Evolutionary conservation across 768 basidiomycete species (phyloP), one percentile per base, ranked within the genome.

Genomic region (Podaxis pistillaris): DNA sequence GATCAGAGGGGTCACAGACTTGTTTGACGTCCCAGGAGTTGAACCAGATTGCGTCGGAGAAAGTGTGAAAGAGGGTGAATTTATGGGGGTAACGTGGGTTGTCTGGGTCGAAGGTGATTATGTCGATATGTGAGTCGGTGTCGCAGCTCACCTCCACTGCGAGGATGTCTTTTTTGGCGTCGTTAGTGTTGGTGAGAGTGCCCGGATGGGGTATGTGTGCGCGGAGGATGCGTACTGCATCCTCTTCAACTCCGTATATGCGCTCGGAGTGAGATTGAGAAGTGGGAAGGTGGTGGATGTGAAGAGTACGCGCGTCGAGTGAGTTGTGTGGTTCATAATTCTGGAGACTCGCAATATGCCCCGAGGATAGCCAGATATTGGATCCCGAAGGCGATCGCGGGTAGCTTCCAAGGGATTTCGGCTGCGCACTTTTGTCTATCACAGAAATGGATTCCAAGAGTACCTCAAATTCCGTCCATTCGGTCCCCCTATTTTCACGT

Each of bases 91-190:
- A 38, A 5, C 57, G 59, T 11, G 58, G 63, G 0, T 50, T 64
- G 4, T 63, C 60, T 1, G 19, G 15, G 19, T 22, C 19, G 17
- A 8, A 19, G 17, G 75, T 67, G 7, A 75, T 69, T 15, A 73
- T 68, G 33, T 72, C 73, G 19, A 79, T 75, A 57, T 78, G 75
- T 0, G 78, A 79, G 53, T 75, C 72, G 62, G 79, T 75, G 30
- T 82, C 70, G 41, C 65, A 74, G 74, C 79, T 81, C 24, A 80
- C 78, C 64, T 78, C 73, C 47, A 77, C 68, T 1, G 70, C 68
- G 33, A 76, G 66, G 50, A 68, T 66, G 19, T 62, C 67, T 22
- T 69, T 62, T 11, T 60, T 26, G 26, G 37, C 9, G 19, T 24
- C 2, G 28, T 30, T 5, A 22, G 40, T 13, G 17, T 22, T 6